Evolutionary conservation across 352 stramenopile genomes (phyloP).

Genomic region (Globisporangium solare): DNA sequence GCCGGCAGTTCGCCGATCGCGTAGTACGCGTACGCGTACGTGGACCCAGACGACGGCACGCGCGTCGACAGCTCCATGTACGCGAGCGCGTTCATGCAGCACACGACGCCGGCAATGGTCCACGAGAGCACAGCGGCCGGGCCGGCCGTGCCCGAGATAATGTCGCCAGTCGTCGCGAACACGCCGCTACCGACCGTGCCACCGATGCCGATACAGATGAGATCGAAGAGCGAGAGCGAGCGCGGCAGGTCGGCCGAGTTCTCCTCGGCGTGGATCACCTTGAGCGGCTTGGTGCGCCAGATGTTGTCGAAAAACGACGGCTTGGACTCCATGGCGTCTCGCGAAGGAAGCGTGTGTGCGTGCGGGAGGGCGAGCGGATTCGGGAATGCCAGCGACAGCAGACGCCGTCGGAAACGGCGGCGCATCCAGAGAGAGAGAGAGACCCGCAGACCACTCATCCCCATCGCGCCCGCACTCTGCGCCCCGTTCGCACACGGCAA

Average conservation of each 20-base stretch:
- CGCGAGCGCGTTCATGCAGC: constrained; percentile 76
- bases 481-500: no score
- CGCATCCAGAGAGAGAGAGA: no score
- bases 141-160: constrained; percentile 77
- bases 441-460: no score
- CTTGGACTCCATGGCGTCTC: constrained; percentile 17
- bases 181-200: constrained; percentile 89
- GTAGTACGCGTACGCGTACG: constrained; percentile 93
- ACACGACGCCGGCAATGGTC: constrained; percentile 75
- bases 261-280: constrained; percentile 75
- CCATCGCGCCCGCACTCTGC: no score
- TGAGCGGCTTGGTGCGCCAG: constrained; percentile 70
- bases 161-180: constrained; percentile 78
- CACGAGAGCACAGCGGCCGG: constrained; percentile 81
- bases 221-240: constrained; percentile 81
- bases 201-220: constrained; percentile 90
- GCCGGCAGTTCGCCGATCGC: constrained; percentile 91
- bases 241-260: constrained; percentile 56
- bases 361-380: constrained; percentile 1
- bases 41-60: constrained; percentile 86
- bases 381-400: no score
- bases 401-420: no score
- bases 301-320: constrained; percentile 43
- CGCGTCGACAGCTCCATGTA: constrained; percentile 89
- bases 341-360: background rate